Evolutionary conservation across 2,329 filamentous ascomycete genomes (phyloP).

Genomic region (Gyromitra esculenta): DNA sequence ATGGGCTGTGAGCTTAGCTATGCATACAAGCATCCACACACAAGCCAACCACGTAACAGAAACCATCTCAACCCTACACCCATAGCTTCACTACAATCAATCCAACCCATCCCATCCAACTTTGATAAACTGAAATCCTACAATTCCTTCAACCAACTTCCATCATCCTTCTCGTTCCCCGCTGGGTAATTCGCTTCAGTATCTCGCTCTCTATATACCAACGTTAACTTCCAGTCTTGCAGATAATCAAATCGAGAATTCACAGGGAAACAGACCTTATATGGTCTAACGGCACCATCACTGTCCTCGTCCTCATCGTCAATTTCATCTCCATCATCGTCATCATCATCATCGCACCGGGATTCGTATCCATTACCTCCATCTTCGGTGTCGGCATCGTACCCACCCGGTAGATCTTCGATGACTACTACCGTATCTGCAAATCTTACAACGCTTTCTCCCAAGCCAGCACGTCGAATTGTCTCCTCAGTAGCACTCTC

Average conservation of each 20-base stretch:
- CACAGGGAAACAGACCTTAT: not conserved
- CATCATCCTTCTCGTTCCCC: too few species aligned
- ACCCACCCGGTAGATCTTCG: slow-evolving; percentile 4
- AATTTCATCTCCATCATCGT: not conserved
- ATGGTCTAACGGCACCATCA: not conserved
- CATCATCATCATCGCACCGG: not conserved
- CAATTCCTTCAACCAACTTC: too few species aligned
- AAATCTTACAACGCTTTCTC: not conserved
- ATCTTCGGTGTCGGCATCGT: slow-evolving; percentile 21
- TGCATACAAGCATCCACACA: too few species aligned
- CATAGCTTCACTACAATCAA: too few species aligned
- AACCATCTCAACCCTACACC: too few species aligned
- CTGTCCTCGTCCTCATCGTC: slow-evolving; percentile 1
- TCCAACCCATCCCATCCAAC: too few species aligned
- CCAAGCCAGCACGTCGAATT: not conserved
- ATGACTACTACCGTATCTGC: not conserved
- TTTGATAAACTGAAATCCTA: too few species aligned
- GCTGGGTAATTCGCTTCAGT: not conserved
- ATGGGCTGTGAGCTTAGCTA: too few species aligned
- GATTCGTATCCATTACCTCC: slow-evolving; percentile 9
- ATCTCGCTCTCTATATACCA: not conserved
- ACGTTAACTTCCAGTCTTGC: not conserved
- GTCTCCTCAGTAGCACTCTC: too few species aligned
- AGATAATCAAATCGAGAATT: not conserved
- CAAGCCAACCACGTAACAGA: too few species aligned